phyloP scores from a whole-genome alignment of 129 eudicot species.

The Artemisia tridentata region DNA sequence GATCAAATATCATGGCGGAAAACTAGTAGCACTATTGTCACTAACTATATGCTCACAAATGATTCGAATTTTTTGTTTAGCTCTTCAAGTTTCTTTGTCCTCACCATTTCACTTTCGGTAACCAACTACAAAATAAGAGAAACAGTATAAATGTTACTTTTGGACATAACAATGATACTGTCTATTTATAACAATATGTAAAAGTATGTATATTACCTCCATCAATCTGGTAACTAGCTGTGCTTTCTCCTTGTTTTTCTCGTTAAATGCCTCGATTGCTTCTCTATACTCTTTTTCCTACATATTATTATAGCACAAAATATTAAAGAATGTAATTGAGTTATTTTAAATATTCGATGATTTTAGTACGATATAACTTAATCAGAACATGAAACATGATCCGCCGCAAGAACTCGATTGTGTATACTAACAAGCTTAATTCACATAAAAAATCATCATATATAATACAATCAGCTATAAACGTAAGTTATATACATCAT shows the following conservation, averaged over 20 bases:
- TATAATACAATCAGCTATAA: too few relatives aligned
- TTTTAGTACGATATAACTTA: too few relatives aligned
- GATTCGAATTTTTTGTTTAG: slow-evolving; percentile 45
- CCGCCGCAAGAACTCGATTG: not conserved
- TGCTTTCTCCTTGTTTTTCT: slow-evolving; percentile 85
- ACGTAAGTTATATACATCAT: too few relatives aligned
- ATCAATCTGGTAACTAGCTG: slow-evolving; percentile 65
- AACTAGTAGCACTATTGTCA: not conserved
- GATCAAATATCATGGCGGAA: too few relatives aligned
- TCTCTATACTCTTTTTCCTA: slow-evolving; percentile 92
- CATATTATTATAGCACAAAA: not conserved
- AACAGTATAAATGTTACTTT: not conserved
- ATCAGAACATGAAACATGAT: too few relatives aligned
- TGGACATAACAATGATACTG: not conserved
- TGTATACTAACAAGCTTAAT: not conserved
- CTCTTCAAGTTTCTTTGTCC: slow-evolving; percentile 80
- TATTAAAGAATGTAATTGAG: not conserved
- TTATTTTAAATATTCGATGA: not conserved
- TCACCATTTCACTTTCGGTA: slow-evolving; percentile 66
- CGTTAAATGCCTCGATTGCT: slow-evolving; percentile 69
- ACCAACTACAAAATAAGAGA: slow-evolving; percentile 45
- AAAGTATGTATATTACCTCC: slow-evolving; percentile 67
- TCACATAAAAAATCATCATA: too few relatives aligned
- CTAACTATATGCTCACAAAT: slow-evolving; percentile 8
- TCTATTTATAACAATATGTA: not conserved